Evolutionary conservation across 371 early-diverging fungal genomes (phyloP).

Genomic region (Mucor velutinosus): DNA sequence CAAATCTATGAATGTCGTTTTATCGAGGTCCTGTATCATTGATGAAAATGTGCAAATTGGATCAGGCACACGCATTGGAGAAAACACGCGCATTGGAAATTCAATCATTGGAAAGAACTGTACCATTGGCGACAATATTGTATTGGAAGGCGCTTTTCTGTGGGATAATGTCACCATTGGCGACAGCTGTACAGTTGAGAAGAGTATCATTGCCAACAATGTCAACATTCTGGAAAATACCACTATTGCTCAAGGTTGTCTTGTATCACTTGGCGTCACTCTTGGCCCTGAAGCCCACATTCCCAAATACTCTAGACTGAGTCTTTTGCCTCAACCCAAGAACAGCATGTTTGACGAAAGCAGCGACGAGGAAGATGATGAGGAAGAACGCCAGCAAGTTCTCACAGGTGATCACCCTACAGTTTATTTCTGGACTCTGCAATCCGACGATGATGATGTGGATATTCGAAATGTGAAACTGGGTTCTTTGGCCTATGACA

Average conservation of each 20-base stretch:
- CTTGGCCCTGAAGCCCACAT: slow-evolving; percentile 80
- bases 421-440: slow-evolving; percentile 54
- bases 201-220: slow-evolving; percentile 77
- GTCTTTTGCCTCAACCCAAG: slow-evolving; percentile 52
- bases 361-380: slow-evolving; percentile 53
- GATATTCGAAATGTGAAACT: slow-evolving; percentile 51
- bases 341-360: slow-evolving; percentile 44
- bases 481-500: slow-evolving; percentile 48
- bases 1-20: slow-evolving; percentile 75
- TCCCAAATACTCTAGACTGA: slow-evolving; percentile 71
- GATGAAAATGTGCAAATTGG: slow-evolving; percentile 87
- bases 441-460: slow-evolving; percentile 45
- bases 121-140: slow-evolving; percentile 74
- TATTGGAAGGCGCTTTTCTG: slow-evolving; percentile 79
- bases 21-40: slow-evolving; percentile 78
- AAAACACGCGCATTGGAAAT: slow-evolving; percentile 68
- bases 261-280: slow-evolving; percentile 69
- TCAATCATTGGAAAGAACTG: slow-evolving; percentile 87
- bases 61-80: slow-evolving; percentile 73
- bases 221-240: slow-evolving; percentile 70
- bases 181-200: slow-evolving; percentile 62
- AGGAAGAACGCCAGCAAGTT: slow-evolving; percentile 35
- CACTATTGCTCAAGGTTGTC: slow-evolving; percentile 66
- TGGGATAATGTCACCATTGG: slow-evolving; percentile 80
- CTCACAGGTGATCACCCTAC: slow-evolving; percentile 44